phyloP scores from a whole-genome alignment of 768 basidiomycete genomes.

The Leccinum disarticulatum region DNA sequence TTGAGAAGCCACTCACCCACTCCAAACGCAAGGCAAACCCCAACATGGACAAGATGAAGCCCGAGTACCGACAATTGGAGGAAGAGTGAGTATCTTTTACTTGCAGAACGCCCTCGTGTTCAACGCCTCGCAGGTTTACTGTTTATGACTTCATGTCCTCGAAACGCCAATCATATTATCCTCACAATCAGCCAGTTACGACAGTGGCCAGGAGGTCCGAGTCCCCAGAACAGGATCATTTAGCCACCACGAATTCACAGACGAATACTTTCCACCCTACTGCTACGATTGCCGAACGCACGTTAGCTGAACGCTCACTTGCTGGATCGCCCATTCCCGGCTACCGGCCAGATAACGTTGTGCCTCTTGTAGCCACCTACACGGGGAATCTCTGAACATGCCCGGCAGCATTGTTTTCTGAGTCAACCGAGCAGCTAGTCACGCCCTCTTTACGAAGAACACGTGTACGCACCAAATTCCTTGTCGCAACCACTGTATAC shows the following conservation, averaged over 20 bases:
- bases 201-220: conserved; percentile 30
- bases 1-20: conserved; percentile 96
- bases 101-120: conserved; percentile 3
- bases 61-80: conserved; percentile 89
- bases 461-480: background rate
- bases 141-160: conserved; percentile 81
- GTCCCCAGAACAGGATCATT: conserved; percentile 30
- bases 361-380: conserved; percentile 31
- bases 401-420: background rate
- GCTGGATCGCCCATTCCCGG: conserved; percentile 41
- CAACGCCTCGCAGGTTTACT: conserved; percentile 61
- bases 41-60: conserved; percentile 85
- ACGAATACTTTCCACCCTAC: conserved; percentile 44
- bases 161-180: conserved; percentile 82
- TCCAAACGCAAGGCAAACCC: conserved; percentile 86
- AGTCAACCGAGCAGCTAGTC: background rate
- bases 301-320: conserved; percentile 41
- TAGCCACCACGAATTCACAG: conserved; percentile 33
- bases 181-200: conserved; percentile 68
- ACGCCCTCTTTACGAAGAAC: conserved; percentile 2
- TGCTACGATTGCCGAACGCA: conserved; percentile 42
- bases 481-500: conserved; percentile 7
- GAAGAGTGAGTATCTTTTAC: conserved; percentile 64
- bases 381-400: conserved; percentile 15
- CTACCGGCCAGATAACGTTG: conserved; percentile 41